These are phyloP conservation scores for Arthrocladium fulminans DNA, from an alignment of 2,329 filamentous ascomycete genomes.

Conservation along the genomic window DNA sequence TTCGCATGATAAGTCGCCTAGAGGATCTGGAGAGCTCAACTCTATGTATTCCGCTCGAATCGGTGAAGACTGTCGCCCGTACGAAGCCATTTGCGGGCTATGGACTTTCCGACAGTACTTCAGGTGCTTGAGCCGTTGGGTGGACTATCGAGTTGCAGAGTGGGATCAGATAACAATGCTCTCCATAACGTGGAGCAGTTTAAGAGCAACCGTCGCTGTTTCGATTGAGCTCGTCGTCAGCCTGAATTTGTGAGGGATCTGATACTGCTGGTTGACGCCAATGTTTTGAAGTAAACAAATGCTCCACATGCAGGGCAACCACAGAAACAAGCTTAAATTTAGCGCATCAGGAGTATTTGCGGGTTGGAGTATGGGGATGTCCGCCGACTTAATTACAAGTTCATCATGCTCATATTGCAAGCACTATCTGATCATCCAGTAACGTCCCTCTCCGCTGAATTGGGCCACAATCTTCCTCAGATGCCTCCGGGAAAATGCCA, in stretches of 20 bases:
- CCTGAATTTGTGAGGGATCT: too few species aligned
- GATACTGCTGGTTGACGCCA: too few species aligned
- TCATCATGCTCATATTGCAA: not conserved
- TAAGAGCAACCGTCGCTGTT: not conserved
- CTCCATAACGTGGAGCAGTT: too few species aligned
- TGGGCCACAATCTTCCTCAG: not conserved
- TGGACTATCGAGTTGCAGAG: too few species aligned
- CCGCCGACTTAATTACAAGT: not conserved
- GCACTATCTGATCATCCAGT: not conserved
- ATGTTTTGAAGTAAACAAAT: constrained; percentile 1
- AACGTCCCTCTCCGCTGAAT: not conserved
- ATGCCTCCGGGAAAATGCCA: not conserved
- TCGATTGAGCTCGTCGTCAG: not conserved
- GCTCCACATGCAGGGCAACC: not conserved
- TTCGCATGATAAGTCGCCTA: constrained; percentile 15
- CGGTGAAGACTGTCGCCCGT: constrained; percentile 11
- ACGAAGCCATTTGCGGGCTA: not conserved
- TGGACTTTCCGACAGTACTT: too few species aligned
- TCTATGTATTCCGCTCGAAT: constrained; percentile 10
- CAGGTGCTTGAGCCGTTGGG: too few species aligned
- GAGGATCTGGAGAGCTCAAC: constrained; percentile 23
- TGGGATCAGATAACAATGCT: too few species aligned
- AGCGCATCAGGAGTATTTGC: not conserved
- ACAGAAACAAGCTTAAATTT: not conserved
- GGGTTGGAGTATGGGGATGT: not conserved